These are phyloP conservation scores for Nematodospora valgi DNA, from an alignment of 805 yeast genomes.

Conservation along the genomic window DNA sequence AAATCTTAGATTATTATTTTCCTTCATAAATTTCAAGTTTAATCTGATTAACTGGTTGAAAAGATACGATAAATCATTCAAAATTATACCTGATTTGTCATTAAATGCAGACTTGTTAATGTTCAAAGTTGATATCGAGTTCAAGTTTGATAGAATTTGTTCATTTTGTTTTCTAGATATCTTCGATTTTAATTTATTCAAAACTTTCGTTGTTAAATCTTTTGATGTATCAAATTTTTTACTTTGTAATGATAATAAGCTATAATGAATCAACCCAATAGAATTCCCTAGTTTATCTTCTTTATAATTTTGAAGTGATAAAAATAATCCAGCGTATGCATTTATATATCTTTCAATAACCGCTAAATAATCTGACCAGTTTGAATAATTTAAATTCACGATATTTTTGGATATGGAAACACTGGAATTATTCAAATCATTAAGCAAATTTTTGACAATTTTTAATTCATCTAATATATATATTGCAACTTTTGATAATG, in stretches of 20 bases:
- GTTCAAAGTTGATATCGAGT: conserved; percentile 32
- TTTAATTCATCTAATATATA: conserved; percentile 33
- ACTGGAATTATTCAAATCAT: conserved; percentile 9
- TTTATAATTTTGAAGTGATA: conserved; percentile 44
- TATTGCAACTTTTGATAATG: conserved; percentile 44
- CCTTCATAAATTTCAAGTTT: conserved; percentile 40
- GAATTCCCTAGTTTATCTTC: conserved; percentile 44
- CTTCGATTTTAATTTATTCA: conserved; percentile 22
- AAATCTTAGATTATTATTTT: conserved; percentile 38
- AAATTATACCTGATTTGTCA: conserved; percentile 30
- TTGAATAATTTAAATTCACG: conserved; percentile 9
- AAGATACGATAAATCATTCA: conserved; percentile 33
- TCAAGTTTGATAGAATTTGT: conserved; percentile 24
- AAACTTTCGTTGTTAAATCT: conserved; percentile 6
- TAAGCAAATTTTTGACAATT: conserved; percentile 18
- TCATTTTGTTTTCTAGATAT: conserved; percentile 30
- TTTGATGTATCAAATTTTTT: conserved; percentile 18
- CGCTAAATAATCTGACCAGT: conserved; percentile 29
- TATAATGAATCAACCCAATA: conserved; percentile 40
- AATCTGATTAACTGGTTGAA: conserved; percentile 40
- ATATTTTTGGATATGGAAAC: neutral
- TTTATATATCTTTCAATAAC: conserved; percentile 32
- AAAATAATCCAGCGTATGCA: conserved; percentile 44
- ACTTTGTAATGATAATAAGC: conserved; percentile 35
- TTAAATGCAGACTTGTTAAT: conserved; percentile 34